Evolutionary conservation across 2,329 filamentous ascomycete species (phyloP).

Genomic region (Rugonectria rugulosa): DNA sequence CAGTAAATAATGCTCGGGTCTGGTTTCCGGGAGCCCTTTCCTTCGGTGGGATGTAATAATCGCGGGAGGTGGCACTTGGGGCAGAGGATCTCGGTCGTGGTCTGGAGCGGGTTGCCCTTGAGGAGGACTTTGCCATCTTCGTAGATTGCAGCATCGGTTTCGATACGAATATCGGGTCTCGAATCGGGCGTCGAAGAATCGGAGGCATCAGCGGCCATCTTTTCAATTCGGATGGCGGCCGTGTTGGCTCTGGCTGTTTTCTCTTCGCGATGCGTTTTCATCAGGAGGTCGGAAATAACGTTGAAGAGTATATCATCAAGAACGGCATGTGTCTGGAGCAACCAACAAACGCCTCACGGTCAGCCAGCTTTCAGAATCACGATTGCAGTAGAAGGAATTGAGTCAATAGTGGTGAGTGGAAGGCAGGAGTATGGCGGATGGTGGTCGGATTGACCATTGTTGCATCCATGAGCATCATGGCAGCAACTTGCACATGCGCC

Average conservation of each 20-base stretch:
- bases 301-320: conserved; percentile 80
- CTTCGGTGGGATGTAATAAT: conserved; percentile 75
- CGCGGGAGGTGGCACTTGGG: conserved; percentile 77
- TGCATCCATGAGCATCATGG: conserved; percentile 1
- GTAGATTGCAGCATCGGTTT: conserved; percentile 74
- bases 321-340: conserved; percentile 65
- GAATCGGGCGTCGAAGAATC: conserved; percentile 62
- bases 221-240: conserved; percentile 70
- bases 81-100: conserved; percentile 75
- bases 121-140: conserved; percentile 73
- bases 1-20: conserved; percentile 77
- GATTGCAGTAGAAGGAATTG: background rate
- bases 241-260: conserved; percentile 75
- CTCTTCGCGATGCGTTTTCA: conserved; percentile 79
- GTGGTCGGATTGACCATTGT: conserved; percentile 1
- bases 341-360: conserved; percentile 19
- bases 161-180: conserved; percentile 63
- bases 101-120: conserved; percentile 76
- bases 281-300: conserved; percentile 76
- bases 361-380: conserved; percentile 21
- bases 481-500: conserved; percentile 1
- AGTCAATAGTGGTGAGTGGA: background rate
- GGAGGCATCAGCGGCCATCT: conserved; percentile 63
- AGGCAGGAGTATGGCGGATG: background rate
- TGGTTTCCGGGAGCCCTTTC: conserved; percentile 70